These are phyloP conservation scores for Diaporthe longicolla DNA, from an alignment of 2,329 filamentous ascomycete species.

Conservation along the genomic window DNA sequence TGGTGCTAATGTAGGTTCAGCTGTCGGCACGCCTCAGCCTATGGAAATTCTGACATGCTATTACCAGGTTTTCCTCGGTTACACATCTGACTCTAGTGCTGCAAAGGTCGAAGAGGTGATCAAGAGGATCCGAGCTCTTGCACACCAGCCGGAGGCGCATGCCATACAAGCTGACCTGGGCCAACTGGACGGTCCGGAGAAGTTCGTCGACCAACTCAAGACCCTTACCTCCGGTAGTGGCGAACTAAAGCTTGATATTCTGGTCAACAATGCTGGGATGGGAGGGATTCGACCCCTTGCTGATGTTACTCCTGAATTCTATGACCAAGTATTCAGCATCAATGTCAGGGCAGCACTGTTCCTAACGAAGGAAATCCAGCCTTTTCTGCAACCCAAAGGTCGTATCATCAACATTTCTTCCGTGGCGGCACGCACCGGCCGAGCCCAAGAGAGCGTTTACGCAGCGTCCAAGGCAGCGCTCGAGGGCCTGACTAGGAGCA, in stretches of 20 bases:
- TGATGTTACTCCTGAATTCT: conserved; percentile 64
- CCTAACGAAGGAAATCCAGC: conserved; percentile 67
- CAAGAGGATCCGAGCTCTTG: conserved; percentile 70
- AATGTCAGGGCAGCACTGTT: conserved; percentile 71
- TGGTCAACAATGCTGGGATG: conserved; percentile 45
- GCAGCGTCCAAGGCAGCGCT: conserved; percentile 71
- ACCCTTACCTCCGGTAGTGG: conserved; percentile 36
- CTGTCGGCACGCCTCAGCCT: background rate
- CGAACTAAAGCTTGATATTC: conserved; percentile 41
- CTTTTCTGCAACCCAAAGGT: conserved; percentile 60
- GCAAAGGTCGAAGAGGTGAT: conserved; percentile 73
- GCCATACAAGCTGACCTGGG: conserved; percentile 46
- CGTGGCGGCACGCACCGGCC: conserved; percentile 62
- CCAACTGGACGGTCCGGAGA: conserved; percentile 43
- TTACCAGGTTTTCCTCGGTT: conserved; percentile 65
- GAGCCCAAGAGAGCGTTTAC: conserved; percentile 64
- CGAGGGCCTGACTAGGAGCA: conserved; percentile 70
- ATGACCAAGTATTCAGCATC: conserved; percentile 67
- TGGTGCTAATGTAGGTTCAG: conserved; percentile 46
- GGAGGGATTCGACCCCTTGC: conserved; percentile 52
- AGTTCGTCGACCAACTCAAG: conserved; percentile 45
- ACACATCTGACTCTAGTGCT: conserved; percentile 73
- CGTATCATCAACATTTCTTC: conserved; percentile 73
- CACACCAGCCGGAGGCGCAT: conserved; percentile 45
- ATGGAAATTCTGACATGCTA: background rate